Conservation (phyloP, 768 basidiomycete genomes). For the Suillus decipiens region DNA sequence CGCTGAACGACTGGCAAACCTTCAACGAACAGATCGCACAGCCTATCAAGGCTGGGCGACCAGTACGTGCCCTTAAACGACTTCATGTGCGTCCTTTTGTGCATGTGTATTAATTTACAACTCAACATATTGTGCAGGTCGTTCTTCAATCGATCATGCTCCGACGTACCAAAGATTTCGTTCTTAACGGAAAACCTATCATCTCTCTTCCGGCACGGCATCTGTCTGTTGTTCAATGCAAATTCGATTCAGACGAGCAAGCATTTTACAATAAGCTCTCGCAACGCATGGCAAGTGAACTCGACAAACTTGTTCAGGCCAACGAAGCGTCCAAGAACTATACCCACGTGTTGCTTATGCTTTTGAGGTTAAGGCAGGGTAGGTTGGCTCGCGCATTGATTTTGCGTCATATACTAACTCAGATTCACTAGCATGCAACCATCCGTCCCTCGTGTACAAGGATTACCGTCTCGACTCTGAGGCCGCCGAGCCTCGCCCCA, state of each 20-base stretch:
- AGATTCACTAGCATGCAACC: constrained; percentile 73
- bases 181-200: constrained; percentile 77
- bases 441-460: constrained; percentile 79
- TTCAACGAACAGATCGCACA: constrained; percentile 81
- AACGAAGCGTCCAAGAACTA: constrained; percentile 57
- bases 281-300: constrained; percentile 60
- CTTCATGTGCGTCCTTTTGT: constrained; percentile 58
- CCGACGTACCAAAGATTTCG: constrained; percentile 75
- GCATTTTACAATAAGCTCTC: constrained; percentile 79
- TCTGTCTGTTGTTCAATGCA: constrained; percentile 72
- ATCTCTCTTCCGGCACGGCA: constrained; percentile 77
- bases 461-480: constrained; percentile 75
- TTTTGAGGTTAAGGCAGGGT: constrained; percentile 91
- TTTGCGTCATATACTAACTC: constrained; percentile 7
- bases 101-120: neutral
- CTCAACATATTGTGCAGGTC: constrained; percentile 43
- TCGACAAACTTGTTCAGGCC: constrained; percentile 65
- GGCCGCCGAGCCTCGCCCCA: constrained; percentile 67
- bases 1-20: constrained; percentile 73
- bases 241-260: constrained; percentile 75
- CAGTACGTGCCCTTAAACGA: constrained; percentile 74
- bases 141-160: constrained; percentile 89
- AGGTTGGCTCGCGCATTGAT: constrained; percentile 19
- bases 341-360: constrained; percentile 67
- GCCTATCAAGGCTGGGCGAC: constrained; percentile 72